phyloP scores from a whole-genome alignment of 2,329 filamentous ascomycete genomes.

The Xylariaceae sp. region DNA sequence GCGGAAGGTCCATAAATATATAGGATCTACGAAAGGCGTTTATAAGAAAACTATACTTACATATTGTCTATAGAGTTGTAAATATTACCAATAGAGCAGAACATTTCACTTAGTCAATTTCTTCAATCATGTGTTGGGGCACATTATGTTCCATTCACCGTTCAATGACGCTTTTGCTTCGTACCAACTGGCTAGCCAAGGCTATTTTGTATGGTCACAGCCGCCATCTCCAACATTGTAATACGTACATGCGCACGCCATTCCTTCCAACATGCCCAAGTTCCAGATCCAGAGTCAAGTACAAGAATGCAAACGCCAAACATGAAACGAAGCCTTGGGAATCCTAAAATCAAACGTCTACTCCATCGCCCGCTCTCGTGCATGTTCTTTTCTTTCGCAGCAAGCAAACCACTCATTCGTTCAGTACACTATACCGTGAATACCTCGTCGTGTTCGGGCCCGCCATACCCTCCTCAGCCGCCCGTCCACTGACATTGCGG shows the following conservation, averaged over 20 bases:
- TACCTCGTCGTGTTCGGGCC: conserved; percentile 38
- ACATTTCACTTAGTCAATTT: background rate
- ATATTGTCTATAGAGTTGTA: too few species aligned
- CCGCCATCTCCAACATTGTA: background rate
- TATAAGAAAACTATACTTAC: too few species aligned
- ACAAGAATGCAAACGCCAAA: conserved; percentile 14
- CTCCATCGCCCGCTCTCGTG: background rate
- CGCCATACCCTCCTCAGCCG: conserved; percentile 72
- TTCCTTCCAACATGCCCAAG: conserved; percentile 13
- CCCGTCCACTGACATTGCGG: conserved; percentile 74
- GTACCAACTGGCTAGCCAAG: background rate
- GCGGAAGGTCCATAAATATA: background rate
- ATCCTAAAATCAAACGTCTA: conserved; percentile 13
- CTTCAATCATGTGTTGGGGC: background rate
- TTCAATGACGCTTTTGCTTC: background rate
- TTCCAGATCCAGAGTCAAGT: conserved; percentile 9
- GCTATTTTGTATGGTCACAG: background rate
- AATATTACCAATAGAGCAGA: too few species aligned
- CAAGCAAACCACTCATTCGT: conserved; percentile 26
- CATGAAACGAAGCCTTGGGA: conserved; percentile 13
- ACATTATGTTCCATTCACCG: background rate
- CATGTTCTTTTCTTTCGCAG: background rate
- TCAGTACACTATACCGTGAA: conserved; percentile 39
- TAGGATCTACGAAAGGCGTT: background rate
- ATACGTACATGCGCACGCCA: background rate